Evolutionary conservation across 2,329 filamentous ascomycete species (phyloP).

Genomic region (Leptographium procerum): DNA sequence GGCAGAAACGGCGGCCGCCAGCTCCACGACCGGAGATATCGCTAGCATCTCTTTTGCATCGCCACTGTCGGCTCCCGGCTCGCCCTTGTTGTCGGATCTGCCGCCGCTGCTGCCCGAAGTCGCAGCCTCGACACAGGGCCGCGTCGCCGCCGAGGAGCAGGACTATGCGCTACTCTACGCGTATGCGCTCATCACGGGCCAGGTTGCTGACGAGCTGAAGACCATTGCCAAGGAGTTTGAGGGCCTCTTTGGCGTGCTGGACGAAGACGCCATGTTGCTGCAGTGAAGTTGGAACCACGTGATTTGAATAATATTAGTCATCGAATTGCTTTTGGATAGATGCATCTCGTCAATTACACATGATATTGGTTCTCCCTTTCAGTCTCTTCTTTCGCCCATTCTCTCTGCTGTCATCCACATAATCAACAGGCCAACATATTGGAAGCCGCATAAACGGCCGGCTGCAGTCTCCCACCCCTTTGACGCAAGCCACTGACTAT

Average conservation of each 20-base stretch:
- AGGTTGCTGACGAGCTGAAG: constrained; percentile 53
- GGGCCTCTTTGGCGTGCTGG: constrained; percentile 49
- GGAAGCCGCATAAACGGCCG: too few species aligned
- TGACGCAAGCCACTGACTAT: too few species aligned
- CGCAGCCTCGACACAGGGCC: too few species aligned
- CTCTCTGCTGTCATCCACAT: too few species aligned
- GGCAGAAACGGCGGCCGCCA: neutral
- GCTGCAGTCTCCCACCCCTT: too few species aligned
- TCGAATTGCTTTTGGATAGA: neutral
- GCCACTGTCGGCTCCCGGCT: too few species aligned
- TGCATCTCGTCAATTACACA: too few species aligned
- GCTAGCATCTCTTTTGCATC: neutral
- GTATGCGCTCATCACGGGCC: constrained; percentile 62
- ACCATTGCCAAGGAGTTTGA: constrained; percentile 51
- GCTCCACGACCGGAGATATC: neutral
- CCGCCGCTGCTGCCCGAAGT: neutral
- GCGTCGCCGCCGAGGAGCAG: constrained; percentile 42
- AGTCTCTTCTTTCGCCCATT: too few species aligned
- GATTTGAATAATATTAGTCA: neutral
- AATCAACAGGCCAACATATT: too few species aligned
- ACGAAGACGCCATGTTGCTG: constrained; percentile 46
- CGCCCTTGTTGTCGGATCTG: neutral
- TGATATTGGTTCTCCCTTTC: too few species aligned
- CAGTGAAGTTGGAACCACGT: constrained; percentile 24
- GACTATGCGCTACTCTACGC: constrained; percentile 92